Conservation (phyloP, 768 basidiomycete species). For the Cubamyces lactineus region DNA sequence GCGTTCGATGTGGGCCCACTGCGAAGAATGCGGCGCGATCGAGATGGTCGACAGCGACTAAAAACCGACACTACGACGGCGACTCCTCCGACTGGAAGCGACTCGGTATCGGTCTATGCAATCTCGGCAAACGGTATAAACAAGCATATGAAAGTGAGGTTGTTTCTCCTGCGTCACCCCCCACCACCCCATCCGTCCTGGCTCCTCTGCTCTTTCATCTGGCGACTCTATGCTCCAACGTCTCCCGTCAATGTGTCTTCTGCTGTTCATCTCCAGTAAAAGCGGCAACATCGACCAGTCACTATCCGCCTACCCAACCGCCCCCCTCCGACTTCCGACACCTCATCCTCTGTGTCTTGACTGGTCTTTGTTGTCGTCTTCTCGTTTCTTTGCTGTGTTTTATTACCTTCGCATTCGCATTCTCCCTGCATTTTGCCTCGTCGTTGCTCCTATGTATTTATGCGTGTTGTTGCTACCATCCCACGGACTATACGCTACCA, state of each 20-base stretch:
- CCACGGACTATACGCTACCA: conserved; percentile 10
- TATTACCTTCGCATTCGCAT: conserved; percentile 17
- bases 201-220: conserved; percentile 23
- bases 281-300: conserved; percentile 21
- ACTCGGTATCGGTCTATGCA: not conserved
- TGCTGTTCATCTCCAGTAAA: conserved; percentile 10
- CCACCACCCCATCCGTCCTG: conserved; percentile 10
- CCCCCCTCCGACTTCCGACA: conserved; percentile 3
- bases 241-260: not conserved
- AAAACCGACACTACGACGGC: conserved; percentile 4
- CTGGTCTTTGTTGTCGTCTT: conserved; percentile 22
- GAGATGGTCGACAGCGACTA: conserved; percentile 83
- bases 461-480: conserved; percentile 12
- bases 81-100: not conserved
- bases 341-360: conserved; percentile 9
- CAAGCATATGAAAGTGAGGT: conserved; percentile 1
- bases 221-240: conserved; percentile 10
- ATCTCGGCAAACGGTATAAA: not conserved
- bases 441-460: conserved; percentile 22
- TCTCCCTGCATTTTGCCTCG: conserved; percentile 9
- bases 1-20: conserved; percentile 86
- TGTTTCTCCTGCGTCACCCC: conserved; percentile 14
- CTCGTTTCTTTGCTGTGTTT: conserved; percentile 20
- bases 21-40: conserved; percentile 87
- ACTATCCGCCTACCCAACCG: not conserved